Percentiles rank a stretch among this genome's conserved stretches.
These are phyloP conservation scores for Allium cepa DNA, from an alignment of 106 monocot species.

Conservation along the genomic window DNA sequence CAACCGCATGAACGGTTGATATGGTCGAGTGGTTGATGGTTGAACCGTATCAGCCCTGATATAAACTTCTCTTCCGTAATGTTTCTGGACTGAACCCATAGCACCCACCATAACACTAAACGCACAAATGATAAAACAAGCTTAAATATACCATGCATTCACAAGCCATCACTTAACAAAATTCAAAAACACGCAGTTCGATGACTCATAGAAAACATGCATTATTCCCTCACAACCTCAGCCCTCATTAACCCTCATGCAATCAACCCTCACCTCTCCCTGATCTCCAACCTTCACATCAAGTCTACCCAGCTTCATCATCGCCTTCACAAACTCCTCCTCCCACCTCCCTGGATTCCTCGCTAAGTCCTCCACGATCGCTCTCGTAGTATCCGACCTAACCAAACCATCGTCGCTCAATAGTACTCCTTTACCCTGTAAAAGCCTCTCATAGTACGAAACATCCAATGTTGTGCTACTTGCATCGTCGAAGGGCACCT, in stretches of 20 bases:
- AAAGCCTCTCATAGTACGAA: constrained; percentile 29
- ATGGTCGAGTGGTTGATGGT: no score
- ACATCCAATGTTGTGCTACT: constrained; percentile 10
- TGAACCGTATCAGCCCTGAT: no score
- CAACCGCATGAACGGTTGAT: no score
- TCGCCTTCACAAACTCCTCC: constrained; percentile 7
- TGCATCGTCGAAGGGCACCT: constrained; percentile 3
- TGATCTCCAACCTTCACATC: constrained; percentile 12
- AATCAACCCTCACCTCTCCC: constrained; percentile 29
- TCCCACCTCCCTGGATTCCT: neutral
- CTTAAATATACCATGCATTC: no score
- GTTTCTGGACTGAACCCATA: no score
- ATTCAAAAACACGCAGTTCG: no score
- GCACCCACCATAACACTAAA: no score
- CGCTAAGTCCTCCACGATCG: constrained; percentile 9
- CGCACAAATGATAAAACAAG: no score
- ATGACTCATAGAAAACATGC: no score
- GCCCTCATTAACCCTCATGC: constrained; percentile 9
- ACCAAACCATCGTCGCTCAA: constrained; percentile 2
- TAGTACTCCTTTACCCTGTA: constrained; percentile 8
- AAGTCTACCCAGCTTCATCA: constrained; percentile 16
- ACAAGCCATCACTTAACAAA: no score
- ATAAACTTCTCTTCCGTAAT: no score
- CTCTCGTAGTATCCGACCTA: neutral
- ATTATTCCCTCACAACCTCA: neutral